Conservation (phyloP, 768 basidiomycete species). For the Tubosaeta sp. region DNA sequence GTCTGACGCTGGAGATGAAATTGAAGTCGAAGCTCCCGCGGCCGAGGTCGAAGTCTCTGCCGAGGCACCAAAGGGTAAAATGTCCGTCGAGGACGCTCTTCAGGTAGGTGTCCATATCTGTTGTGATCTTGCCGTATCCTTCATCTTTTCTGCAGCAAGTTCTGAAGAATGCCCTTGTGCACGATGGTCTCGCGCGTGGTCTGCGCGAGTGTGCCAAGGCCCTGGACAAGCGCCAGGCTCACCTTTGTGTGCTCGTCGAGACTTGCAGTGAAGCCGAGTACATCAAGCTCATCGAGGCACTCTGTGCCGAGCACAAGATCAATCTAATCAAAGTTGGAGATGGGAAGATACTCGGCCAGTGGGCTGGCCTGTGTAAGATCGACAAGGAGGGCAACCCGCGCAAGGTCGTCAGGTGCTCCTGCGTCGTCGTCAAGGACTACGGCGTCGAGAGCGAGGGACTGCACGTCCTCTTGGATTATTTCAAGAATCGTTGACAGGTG, state of each 20-base stretch:
- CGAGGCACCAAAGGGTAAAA: conserved; percentile 91
- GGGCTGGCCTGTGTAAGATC: conserved; percentile 99
- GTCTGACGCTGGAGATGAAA: conserved; percentile 99
- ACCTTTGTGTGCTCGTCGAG: conserved; percentile 98
- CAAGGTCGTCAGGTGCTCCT: conserved; percentile 90
- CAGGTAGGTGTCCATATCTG: conserved; percentile 48
- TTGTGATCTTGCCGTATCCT: not conserved
- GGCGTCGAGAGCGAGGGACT: conserved; percentile 93
- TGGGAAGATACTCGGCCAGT: conserved; percentile 95
- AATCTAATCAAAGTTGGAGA: conserved; percentile 99
- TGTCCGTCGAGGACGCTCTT: conserved; percentile 93
- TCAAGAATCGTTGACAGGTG: conserved; percentile 79
- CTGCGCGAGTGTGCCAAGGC: conserved; percentile 98
- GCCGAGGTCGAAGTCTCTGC: conserved; percentile 78
- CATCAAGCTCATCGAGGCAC: conserved; percentile 99
- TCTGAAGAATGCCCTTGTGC: conserved; percentile 96
- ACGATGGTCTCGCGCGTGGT: conserved; percentile 97
- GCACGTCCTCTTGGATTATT: conserved; percentile 91
- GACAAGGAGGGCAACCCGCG: conserved; percentile 98
- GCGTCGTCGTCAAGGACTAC: conserved; percentile 98
- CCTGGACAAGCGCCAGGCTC: conserved; percentile 97
- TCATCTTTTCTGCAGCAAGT: conserved; percentile 68
- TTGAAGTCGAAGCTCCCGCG: conserved; percentile 61
- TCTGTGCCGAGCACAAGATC: conserved; percentile 99
- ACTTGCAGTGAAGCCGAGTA: conserved; percentile 99